Percentiles rank a stretch among this genome's conserved stretches.
Conservation (phyloP, 306 rosid genomes). For the Vachellia pachyceras region DNA sequence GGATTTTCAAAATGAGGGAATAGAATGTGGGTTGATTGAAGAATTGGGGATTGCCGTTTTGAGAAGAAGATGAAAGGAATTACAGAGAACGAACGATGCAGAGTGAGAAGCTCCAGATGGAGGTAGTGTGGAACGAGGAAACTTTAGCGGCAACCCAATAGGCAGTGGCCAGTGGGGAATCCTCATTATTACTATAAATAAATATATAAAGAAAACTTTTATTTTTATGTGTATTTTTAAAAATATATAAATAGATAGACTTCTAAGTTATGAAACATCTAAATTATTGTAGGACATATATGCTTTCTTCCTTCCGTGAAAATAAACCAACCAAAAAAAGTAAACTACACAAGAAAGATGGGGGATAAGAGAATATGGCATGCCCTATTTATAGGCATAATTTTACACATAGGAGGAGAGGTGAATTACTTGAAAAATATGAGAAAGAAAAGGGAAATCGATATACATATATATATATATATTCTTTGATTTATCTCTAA, state of each 20-base stretch:
- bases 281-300: background rate
- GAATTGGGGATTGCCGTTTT: slow-evolving; percentile 37
- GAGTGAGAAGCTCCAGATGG: slow-evolving; percentile 48
- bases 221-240: no score
- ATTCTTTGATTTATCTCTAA: no score
- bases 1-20: slow-evolving; percentile 27
- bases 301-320: no score
- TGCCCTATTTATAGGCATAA: no score
- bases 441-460: no score
- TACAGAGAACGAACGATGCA: slow-evolving; percentile 44
- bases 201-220: background rate
- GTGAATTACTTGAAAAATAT: no score
- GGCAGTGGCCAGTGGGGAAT: slow-evolving; percentile 1
- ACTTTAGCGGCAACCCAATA: slow-evolving; percentile 6
- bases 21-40: slow-evolving; percentile 1
- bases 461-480: no score
- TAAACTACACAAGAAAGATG: no score
- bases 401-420: no score
- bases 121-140: slow-evolving; percentile 10
- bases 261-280: background rate
- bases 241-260: background rate
- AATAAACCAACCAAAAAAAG: no score
- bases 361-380: no score
- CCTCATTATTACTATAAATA: slow-evolving; percentile 37
- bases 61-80: slow-evolving; percentile 25